These are phyloP conservation scores for Ceratocystis ficicola DNA, from an alignment of 2,329 filamentous ascomycete genomes.

Conservation along the genomic window DNA sequence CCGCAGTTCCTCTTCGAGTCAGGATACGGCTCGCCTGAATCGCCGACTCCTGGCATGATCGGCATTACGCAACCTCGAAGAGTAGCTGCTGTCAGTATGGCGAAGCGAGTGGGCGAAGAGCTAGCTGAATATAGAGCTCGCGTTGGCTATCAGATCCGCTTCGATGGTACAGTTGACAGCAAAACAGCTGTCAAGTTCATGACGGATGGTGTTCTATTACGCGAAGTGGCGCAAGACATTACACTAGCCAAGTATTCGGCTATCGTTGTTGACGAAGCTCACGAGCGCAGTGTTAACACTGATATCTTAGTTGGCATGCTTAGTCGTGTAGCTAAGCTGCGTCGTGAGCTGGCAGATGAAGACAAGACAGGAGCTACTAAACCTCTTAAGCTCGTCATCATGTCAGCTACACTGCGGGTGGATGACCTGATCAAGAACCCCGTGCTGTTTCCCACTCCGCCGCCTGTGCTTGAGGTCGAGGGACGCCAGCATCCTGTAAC, in stretches of 20 bases:
- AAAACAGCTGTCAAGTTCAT: constrained; percentile 95
- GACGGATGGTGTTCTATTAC: constrained; percentile 90
- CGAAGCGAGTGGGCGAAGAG: constrained; percentile 78
- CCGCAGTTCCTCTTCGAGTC: constrained; percentile 94
- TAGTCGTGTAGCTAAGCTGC: constrained; percentile 76
- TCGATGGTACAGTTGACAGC: constrained; percentile 68
- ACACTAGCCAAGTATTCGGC: constrained; percentile 80
- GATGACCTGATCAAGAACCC: constrained; percentile 81
- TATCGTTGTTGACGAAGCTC: constrained; percentile 90
- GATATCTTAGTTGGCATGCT: constrained; percentile 97
- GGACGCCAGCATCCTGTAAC: constrained; percentile 87
- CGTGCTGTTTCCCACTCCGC: constrained; percentile 62
- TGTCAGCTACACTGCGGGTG: constrained; percentile 90
- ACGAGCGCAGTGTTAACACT: constrained; percentile 94
- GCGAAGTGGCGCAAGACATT: constrained; percentile 85
- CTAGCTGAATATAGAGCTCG: constrained; percentile 62
- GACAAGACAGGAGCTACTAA: constrained; percentile 48
- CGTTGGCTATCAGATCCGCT: constrained; percentile 90
- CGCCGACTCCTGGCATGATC: constrained; percentile 80
- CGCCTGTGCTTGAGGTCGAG: constrained; percentile 78
- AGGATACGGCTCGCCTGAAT: constrained; percentile 68
- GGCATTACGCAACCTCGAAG: constrained; percentile 88
- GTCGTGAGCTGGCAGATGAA: constrained; percentile 61
- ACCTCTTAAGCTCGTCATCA: constrained; percentile 87
- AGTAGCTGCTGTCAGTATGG: constrained; percentile 94